Percentiles rank a stretch among this genome's conserved stretches.
Evolutionary conservation across 2,329 filamentous ascomycete species (phyloP).

Genomic region (Aspergillus neoniger): DNA sequence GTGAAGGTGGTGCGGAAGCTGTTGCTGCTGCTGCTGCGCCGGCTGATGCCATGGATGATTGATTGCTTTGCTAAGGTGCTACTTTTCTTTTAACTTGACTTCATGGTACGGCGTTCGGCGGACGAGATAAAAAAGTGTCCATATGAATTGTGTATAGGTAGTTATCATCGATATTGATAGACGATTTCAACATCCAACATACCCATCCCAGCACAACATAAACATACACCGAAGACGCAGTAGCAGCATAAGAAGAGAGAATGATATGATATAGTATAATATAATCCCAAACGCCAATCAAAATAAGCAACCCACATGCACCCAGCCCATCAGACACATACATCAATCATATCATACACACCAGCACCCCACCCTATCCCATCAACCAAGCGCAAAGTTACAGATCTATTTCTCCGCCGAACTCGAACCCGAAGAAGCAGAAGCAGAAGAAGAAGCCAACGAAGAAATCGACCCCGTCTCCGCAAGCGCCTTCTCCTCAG

Average conservation of each 20-base stretch:
- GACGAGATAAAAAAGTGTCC: constrained; percentile 29
- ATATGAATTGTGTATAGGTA: constrained; percentile 12
- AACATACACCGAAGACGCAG: neutral
- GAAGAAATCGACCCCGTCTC: constrained; percentile 9
- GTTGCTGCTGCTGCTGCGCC: constrained; percentile 18
- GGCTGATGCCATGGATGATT: constrained; percentile 20
- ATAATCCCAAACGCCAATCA: constrained; percentile 5
- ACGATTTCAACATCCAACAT: neutral
- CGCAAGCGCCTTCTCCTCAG: constrained; percentile 53
- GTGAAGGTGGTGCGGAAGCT: constrained; percentile 9
- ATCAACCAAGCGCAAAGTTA: too few relatives aligned
- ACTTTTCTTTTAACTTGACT: constrained; percentile 3
- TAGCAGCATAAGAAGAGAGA: neutral
- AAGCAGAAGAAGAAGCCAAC: neutral
- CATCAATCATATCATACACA: constrained; percentile 7
- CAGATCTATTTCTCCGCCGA: constrained; percentile 1
- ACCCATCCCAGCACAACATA: neutral
- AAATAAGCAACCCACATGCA: neutral
- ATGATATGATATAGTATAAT: too few relatives aligned
- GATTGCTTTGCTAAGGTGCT: constrained; percentile 1
- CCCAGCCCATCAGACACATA: neutral
- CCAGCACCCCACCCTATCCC: neutral
- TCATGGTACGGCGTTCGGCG: constrained; percentile 36
- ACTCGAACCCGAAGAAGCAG: neutral
- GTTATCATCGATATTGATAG: neutral